Conservation (phyloP, 768 basidiomycete species). For the Mycena chlorophos region DNA sequence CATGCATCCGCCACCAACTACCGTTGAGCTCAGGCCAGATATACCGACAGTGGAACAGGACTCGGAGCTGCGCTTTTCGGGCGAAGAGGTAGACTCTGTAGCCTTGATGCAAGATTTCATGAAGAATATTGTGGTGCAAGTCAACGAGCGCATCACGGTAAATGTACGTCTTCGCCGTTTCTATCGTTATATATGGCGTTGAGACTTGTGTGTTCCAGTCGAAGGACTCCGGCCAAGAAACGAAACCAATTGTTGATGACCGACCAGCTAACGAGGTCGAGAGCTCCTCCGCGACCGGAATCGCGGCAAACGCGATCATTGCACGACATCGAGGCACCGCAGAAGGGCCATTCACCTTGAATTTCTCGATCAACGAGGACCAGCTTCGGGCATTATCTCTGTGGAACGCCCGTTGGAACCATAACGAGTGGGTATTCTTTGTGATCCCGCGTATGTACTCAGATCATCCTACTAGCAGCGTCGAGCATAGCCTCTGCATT, state of each 20-base stretch:
- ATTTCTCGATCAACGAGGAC: slow-evolving; percentile 25
- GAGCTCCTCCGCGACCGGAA: not conserved
- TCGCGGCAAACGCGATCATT: slow-evolving; percentile 17
- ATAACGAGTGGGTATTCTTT: slow-evolving; percentile 33
- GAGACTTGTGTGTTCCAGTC: not conserved
- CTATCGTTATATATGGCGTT: not conserved
- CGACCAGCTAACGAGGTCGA: not conserved
- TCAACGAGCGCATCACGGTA: not conserved
- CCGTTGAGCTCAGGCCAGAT: not conserved
- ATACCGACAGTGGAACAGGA: not conserved
- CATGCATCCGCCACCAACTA: not conserved
- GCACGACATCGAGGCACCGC: slow-evolving; percentile 27
- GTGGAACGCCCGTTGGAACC: slow-evolving; percentile 41
- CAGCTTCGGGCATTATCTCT: slow-evolving; percentile 22
- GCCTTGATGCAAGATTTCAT: not conserved
- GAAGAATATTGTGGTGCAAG: not conserved
- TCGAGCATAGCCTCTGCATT: slow-evolving; percentile 41
- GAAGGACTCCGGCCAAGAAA: not conserved
- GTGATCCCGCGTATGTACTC: not conserved
- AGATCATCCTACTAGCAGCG: slow-evolving; percentile 27
- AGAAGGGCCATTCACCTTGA: slow-evolving; percentile 22
- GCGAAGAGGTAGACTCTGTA: not conserved
- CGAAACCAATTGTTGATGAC: not conserved
- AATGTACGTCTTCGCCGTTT: not conserved
- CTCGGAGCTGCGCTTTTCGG: not conserved